Evolutionary conservation across 306 rosid genomes (phyloP).

Genomic region (Abrus precatorius): DNA sequence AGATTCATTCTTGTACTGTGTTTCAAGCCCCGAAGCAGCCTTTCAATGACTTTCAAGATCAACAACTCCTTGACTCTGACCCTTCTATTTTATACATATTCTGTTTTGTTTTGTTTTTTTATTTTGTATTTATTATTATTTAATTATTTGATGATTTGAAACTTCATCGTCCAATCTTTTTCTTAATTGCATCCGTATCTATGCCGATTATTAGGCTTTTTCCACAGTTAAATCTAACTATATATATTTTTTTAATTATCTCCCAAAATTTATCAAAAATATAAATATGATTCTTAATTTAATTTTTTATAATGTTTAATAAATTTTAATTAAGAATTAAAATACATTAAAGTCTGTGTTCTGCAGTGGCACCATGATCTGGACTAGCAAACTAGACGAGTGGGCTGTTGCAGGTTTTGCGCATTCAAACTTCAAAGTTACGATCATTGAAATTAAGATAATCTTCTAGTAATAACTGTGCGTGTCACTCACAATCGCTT

Average conservation of each 20-base stretch:
- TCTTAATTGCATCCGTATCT: too few species aligned
- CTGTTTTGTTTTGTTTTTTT: background rate
- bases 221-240: background rate
- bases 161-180: background rate
- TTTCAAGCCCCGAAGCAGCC: conserved; percentile 3
- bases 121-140: background rate
- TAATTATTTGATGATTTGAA: background rate
- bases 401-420: conserved; percentile 18
- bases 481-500: background rate
- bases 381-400: background rate
- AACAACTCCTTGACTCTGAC: conserved; percentile 44
- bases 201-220: background rate
- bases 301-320: too few species aligned
- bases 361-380: background rate
- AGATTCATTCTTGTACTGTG: background rate
- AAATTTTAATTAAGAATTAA: too few species aligned
- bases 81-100: background rate
- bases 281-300: too few species aligned
- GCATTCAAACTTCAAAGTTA: background rate
- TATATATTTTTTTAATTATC: too few species aligned
- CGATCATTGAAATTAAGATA: background rate
- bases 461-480: background rate
- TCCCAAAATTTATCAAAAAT: too few species aligned
- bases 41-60: conserved; percentile 8
- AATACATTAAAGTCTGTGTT: too few species aligned